Base-by-base conservation (phyloP, 495 filamentous ascomycete genomes). In the Aspergillus egyptiacus region DNA sequence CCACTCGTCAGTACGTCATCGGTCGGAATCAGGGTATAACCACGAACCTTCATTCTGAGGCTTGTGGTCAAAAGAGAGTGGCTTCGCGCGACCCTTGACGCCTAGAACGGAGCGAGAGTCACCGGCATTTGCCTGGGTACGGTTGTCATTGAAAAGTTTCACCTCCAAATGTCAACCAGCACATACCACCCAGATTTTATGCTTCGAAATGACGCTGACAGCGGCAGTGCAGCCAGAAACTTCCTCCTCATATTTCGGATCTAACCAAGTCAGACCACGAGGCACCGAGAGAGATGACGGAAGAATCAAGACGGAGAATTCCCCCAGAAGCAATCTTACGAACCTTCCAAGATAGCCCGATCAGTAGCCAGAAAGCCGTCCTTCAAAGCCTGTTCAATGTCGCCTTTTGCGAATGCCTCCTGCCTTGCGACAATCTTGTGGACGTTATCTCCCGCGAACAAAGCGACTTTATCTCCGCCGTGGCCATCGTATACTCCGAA, bases 401-500 rank as follows among this genome's bases (percentile, higher is more conserved):
- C 84, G 48, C 87, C 89, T 51, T 82, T 75, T 71, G 87, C 87
- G 70, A 96, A 97, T 7, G 90, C 80, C 39, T 95, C 86, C 67
- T 97, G 93, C 67, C 91, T 95, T 45, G 88, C 80, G 44, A 98
- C 76, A 60, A 98, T 97, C 64, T 90, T 81, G 74, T 96, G 86
- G 61, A 98, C 82, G 59, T 96, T 81, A 56, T 94, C 87, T 57
- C 93, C 93, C 6, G 91, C 85, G 63, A 94, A 98, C 25, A 89
- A 67, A 43, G 93, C 93, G 13, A 98, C 94, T 65, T 93, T 94
- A 65, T 96, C 91, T 60, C 93, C 93, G 56, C 93, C 91, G 66
- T 98, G 93, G 50, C 93, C 93, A 66, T 98, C 93, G 58, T 94
- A 98, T 49, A 98, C 93, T 59, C 93, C 93, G 58, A 98, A 98